phyloP scores from a whole-genome alignment of 2,329 filamentous ascomycete genomes.

The Rachicladosporium sp. region DNA sequence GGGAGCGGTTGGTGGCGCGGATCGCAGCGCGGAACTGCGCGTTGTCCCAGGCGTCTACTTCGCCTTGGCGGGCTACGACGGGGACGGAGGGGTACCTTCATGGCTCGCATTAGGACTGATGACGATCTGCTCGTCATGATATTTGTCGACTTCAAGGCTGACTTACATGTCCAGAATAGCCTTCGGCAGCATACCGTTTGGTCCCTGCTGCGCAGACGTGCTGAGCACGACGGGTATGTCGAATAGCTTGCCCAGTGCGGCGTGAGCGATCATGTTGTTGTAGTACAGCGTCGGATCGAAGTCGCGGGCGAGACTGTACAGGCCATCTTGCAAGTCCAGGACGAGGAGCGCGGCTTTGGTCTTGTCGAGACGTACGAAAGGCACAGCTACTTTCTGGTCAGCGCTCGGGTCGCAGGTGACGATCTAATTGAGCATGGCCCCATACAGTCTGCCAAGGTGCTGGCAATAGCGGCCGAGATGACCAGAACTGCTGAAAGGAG shows the following conservation, averaged over 20 bases:
- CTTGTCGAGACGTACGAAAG: conserved; percentile 28
- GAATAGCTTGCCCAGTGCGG: conserved; percentile 53
- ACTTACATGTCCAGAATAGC: conserved; percentile 45
- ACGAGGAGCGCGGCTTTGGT: conserved; percentile 39
- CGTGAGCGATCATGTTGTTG: conserved; percentile 56
- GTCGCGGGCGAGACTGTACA: conserved; percentile 51
- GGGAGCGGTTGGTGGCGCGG: conserved; percentile 50
- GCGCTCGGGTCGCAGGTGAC: no score
- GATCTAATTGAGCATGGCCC: no score
- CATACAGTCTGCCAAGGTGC: no score
- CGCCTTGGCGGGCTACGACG: conserved; percentile 54
- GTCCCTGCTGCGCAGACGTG: conserved; percentile 54
- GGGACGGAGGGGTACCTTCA: conserved; percentile 53
- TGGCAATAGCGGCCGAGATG: no score
- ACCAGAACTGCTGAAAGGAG: no score
- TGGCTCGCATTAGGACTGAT: background rate
- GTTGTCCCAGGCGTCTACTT: conserved; percentile 71
- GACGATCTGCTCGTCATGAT: no score
- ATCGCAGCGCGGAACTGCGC: conserved; percentile 54
- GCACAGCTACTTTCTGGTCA: no score
- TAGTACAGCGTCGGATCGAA: conserved; percentile 53
- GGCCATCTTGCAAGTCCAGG: conserved; percentile 48
- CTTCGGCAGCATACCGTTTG: conserved; percentile 58
- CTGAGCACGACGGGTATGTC: conserved; percentile 57
- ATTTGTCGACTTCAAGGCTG: background rate